Evolutionary conservation across 208 protist species (phyloP).

Genomic region (Giardia muris): DNA sequence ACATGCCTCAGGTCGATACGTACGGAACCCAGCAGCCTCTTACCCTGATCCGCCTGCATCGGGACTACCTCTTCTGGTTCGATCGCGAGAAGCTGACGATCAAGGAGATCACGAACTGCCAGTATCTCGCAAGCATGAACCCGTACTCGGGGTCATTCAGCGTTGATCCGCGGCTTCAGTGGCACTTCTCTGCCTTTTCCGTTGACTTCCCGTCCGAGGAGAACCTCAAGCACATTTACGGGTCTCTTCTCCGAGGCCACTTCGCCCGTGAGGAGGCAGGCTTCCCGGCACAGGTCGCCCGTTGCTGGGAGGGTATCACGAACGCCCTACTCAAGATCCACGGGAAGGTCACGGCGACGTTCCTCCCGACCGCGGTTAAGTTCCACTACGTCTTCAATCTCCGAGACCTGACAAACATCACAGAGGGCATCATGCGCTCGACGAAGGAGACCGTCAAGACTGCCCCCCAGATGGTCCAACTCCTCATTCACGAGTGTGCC

Average conservation of each 20-base stretch:
- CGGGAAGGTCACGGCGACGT: slow-evolving; percentile 55
- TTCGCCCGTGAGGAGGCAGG: background rate
- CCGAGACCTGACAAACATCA: slow-evolving; percentile 81
- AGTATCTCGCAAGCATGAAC: slow-evolving; percentile 87
- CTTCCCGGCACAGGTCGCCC: background rate
- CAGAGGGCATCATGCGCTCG: slow-evolving; percentile 57
- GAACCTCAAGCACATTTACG: slow-evolving; percentile 54
- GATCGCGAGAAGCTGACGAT: slow-evolving; percentile 70
- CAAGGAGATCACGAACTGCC: slow-evolving; percentile 75
- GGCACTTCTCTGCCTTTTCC: slow-evolving; percentile 81
- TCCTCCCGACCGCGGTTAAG: slow-evolving; percentile 88
- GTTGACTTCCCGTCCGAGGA: slow-evolving; percentile 70
- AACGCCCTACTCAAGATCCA: slow-evolving; percentile 52
- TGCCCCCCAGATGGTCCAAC: slow-evolving; percentile 58
- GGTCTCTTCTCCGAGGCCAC: background rate
- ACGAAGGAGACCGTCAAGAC: slow-evolving; percentile 55
- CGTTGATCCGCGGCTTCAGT: slow-evolving; percentile 74
- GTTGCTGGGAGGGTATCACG: slow-evolving; percentile 37
- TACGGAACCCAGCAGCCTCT: slow-evolving; percentile 89
- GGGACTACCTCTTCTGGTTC: slow-evolving; percentile 85
- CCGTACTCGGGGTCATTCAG: slow-evolving; percentile 87
- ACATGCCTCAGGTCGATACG: slow-evolving; percentile 88
- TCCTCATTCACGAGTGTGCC: slow-evolving; percentile 80
- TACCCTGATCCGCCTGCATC: slow-evolving; percentile 79
- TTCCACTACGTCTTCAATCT: slow-evolving; percentile 97